Evolutionary conservation across 2,329 filamentous ascomycete species (phyloP), one percentile per base, ranked within the genome.

Genomic region (Fonsecaea monophora): DNA sequence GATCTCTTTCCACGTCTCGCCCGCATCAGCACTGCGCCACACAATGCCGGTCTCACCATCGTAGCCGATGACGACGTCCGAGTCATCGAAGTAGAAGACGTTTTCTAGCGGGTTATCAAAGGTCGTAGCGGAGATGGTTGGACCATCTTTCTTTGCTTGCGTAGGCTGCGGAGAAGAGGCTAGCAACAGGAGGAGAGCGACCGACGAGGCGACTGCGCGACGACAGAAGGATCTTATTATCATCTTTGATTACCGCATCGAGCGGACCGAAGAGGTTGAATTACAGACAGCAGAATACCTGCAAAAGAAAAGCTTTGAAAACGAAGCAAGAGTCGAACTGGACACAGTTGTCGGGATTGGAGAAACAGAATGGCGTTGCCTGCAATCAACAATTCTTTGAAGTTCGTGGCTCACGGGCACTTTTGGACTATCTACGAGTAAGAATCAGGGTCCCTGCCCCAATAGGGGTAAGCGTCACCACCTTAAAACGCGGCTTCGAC

Each of bases 51-150:
- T 84, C 13, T 83, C 78, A 58, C 82, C 75, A 76, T 96, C 91
- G 73, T 90, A 88, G 75, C 92, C 89, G 54, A 98, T 80, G 66
- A 96, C 83, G 60, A 90, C 87, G 77, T 97, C 90, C 71, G 92
- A 94, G 77, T 94, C 92, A 75, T 95, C 90, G 76, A 99, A 98
- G 80, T 97, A 99, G 80, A 91, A 90, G 71, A 97, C 82, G 76
- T 89, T 88, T 62, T 81, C 77, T 0, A 92, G 91, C 62, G 84
- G 79, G 73, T 88, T 83, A 53, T 90, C 82, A 80, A 97, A 91
- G 55, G 85, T 79, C 61, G 82, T 90, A 66, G 83, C 81, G 68
- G 85, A 83, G 74, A 97, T 84, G 64, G 84, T 83, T 30, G 94
- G 94, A 57, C 83, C 82, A 74, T 89, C 85, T 70, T 85, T 82